Evolutionary conservation across 2,329 filamentous ascomycete species (phyloP), one percentile per base, ranked within the genome.

Genomic region (Camillea tinctor): DNA sequence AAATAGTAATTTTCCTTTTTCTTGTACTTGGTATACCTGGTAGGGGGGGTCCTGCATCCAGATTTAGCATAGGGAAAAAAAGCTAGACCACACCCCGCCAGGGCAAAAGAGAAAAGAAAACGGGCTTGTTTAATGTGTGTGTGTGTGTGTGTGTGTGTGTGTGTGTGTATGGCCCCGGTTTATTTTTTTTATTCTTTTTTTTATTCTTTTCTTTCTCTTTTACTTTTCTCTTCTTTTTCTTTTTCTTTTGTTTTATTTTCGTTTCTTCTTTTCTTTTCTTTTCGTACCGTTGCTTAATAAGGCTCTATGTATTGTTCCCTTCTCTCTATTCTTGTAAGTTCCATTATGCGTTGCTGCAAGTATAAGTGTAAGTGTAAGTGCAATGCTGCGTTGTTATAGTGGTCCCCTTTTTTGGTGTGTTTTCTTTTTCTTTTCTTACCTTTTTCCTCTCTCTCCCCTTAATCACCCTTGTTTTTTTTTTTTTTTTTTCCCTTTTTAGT

Each of bases 1-100:
- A 59, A 59, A 58, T 56, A 15, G 36, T 15, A 44, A 44, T 9
- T 44, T 44, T 44, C 36, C 36, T 15, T 44, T n/a, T 44, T 44
- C 36, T 44, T 44, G 36, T 44, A 44, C 36, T 44, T 44, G 36
- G 36, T 44, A 15, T 44, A 44, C 36, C 36, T 44, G 36, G 36
- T 44, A 44, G 36, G 36, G 36, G 36, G n/a, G n/a, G n/a, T n/a
- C n/a, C 36, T n/a, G 36, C 36, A 44, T 44, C 36, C 36, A 44
- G 36, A 44, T 44, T 44, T 44, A 44, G 36, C 36, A 44, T 44
- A n/a, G n/a, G 36, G 26, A 30, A 30, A 11, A 11, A 30, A 30
- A 44, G 36, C 36, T 44, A 11, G 36, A 44, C 36, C 36, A 30
- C 7, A 44, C 36, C 36, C 36, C 36, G 36, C 36, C 36, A 40